Evolutionary conservation across 164 flowering plant species (phyloP).

Genomic region (Magnolia changhungtana): DNA sequence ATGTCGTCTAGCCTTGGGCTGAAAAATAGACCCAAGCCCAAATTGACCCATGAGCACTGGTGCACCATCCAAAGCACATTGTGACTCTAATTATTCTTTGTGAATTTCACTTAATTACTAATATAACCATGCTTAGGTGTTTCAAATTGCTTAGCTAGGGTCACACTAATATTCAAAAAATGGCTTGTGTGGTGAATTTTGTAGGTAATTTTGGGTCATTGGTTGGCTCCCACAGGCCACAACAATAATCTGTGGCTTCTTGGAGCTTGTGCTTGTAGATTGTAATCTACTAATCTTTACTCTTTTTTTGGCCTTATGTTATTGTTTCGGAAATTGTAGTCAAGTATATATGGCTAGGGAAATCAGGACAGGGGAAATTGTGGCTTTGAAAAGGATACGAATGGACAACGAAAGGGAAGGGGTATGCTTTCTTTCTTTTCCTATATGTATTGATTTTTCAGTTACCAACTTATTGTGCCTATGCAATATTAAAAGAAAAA

Average conservation of each 20-base stretch:
- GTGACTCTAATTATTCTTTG: too few relatives aligned
- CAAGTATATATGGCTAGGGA: slow-evolving; percentile 97
- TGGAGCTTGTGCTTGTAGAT: background rate
- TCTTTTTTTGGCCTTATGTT: background rate
- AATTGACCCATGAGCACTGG: too few relatives aligned
- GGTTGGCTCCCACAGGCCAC: background rate
- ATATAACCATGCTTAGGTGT: too few relatives aligned
- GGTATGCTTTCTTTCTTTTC: slow-evolving; percentile 32
- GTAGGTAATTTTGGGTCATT: background rate
- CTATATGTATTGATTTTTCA: background rate
- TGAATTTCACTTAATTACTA: too few relatives aligned
- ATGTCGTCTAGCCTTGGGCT: too few relatives aligned
- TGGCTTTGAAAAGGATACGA: slow-evolving; percentile 89
- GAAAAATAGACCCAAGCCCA: too few relatives aligned
- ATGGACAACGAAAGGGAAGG: slow-evolving; percentile 99
- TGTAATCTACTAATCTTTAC: too few relatives aligned
- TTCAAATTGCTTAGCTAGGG: background rate
- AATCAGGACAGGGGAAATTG: slow-evolving; percentile 80
- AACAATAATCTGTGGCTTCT: too few relatives aligned
- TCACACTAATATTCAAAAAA: background rate
- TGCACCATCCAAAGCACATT: too few relatives aligned
- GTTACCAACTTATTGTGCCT: background rate
- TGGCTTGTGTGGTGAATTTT: background rate
- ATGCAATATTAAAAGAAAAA: background rate
- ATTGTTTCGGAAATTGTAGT: slow-evolving; percentile 36